Evolutionary conservation across 805 yeast species (phyloP), one percentile per base, ranked within the genome.

Genomic region (Candida lessepsii): DNA sequence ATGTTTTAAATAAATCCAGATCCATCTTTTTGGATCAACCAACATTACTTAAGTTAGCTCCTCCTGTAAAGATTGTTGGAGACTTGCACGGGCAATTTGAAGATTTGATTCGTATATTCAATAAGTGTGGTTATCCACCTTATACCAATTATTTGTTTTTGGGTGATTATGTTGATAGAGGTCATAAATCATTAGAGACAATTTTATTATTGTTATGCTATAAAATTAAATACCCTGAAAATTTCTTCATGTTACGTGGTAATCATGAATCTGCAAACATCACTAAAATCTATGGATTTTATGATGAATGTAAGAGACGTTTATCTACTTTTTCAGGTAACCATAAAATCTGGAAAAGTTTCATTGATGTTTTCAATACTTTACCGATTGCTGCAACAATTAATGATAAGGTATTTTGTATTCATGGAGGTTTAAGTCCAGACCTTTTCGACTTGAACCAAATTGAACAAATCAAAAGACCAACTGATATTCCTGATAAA

Each of bases 11-110:
- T 15, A 75, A 70, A 46, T 73, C 85, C 4, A 65, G 87, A 42
- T 75, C 78, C 35, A 67, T 82, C 13, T 80, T 83, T 40, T 53
- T 81, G 57, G 67, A 63, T 8, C 90, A 83, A 51, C 89, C 90
- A 7, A 73, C 81, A 24, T 57, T 83, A 38, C 64, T 83, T 44
- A 78, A 80, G 48, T 61, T 83, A 45, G 80, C 84, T 2, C 83
- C 93, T 0, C 90, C 93, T 0, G 91, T 85, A 3, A 86, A 86
- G 57, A 77, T 86, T 43, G 91, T 85, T 5, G 93, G 93, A 30
- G 89, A 87, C 62, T 82, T 86, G 40, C 93, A 86, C 61, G 95
- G 83, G 3, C 83, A 77, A 49, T 77, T 71, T 50, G 61, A 65
- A 47, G 83, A 77, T 54, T 64, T 77, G 47, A 55, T 76, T 28